Conservation (phyloP, 2,329 filamentous ascomycete genomes). For the Colletotrichum godetiae region DNA sequence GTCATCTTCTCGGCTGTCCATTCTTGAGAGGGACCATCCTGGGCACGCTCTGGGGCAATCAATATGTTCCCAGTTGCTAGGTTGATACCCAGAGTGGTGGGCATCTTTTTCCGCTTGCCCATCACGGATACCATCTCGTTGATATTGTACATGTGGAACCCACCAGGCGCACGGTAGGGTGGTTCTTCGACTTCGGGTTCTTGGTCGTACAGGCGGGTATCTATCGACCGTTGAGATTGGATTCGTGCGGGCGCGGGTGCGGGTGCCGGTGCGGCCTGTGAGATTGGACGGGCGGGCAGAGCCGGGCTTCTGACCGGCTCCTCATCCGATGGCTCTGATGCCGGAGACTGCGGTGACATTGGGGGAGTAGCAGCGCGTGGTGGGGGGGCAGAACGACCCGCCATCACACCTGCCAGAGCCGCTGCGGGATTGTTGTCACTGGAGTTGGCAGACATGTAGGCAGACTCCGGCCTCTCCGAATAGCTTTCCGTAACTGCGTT, state of each 20-base stretch:
- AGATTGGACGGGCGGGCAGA: slow-evolving; percentile 48
- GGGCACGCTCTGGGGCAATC: slow-evolving; percentile 86
- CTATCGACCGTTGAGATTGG: slow-evolving; percentile 38
- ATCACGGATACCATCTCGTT: slow-evolving; percentile 98
- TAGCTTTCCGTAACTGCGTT: slow-evolving; percentile 4
- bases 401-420: slow-evolving; percentile 68
- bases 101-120: slow-evolving; percentile 98
- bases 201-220: slow-evolving; percentile 37
- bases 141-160: slow-evolving; percentile 95
- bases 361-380: slow-evolving; percentile 59
- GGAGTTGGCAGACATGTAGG: slow-evolving; percentile 39
- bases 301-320: slow-evolving; percentile 49
- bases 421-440: slow-evolving; percentile 59
- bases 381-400: slow-evolving; percentile 52
- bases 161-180: slow-evolving; percentile 65
- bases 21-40: slow-evolving; percentile 87
- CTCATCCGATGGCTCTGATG: slow-evolving; percentile 45
- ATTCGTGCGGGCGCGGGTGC: slow-evolving; percentile 36
- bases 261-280: slow-evolving; percentile 35
- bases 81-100: slow-evolving; percentile 95
- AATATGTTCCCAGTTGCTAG: slow-evolving; percentile 88
- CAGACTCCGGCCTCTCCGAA: slow-evolving; percentile 23
- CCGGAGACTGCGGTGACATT: slow-evolving; percentile 42
- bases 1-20: slow-evolving; percentile 96
- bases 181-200: slow-evolving; percentile 39